Percentiles rank a stretch among this genome's conserved stretches.
Conservation (phyloP, 169 alveolate species). For the Eimeria praecox region DNA sequence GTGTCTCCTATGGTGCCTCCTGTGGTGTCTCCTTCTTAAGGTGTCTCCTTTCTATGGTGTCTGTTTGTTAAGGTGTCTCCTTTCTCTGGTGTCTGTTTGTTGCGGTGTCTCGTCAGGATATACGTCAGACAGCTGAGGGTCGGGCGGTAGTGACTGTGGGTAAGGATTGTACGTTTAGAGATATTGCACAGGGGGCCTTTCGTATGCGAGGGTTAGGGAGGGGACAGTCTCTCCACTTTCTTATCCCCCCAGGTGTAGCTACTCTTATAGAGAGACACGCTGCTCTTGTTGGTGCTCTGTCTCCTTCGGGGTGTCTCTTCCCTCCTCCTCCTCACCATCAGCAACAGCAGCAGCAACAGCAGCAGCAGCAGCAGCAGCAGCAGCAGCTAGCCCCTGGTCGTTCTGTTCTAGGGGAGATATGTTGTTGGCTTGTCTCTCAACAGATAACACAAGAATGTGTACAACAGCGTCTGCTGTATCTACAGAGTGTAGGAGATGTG, state of each 20-base stretch:
- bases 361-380: constrained; percentile 15
- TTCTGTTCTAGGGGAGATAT: constrained; percentile 39
- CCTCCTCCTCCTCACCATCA: constrained; percentile 28
- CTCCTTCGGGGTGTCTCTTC: constrained; percentile 59
- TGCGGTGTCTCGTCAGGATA: constrained; percentile 88
- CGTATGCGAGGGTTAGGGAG: constrained; percentile 91
- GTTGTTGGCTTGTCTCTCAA: constrained; percentile 82
- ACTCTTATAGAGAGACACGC: constrained; percentile 68
- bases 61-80: not conserved
- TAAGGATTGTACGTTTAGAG: constrained; percentile 93
- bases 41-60: not conserved
- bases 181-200: constrained; percentile 95
- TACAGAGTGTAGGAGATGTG: constrained; percentile 78
- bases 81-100: not conserved
- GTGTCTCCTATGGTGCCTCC: no score
- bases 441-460: constrained; percentile 77
- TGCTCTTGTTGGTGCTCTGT: constrained; percentile 18
- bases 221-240: constrained; percentile 80
- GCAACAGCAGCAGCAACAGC: constrained; percentile 70
- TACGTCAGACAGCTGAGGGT: constrained; percentile 93
- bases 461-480: constrained; percentile 80
- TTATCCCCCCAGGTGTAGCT: constrained; percentile 82
- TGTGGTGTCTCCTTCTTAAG: no score
- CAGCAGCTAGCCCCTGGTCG: not conserved
- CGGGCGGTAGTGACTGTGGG: constrained; percentile 93